A percentile compares a stretch with the other conserved stretches of the same genome.
Conservation (phyloP, 1,284 basidiomycete genomes). For the Anthracocystis walkeri region DNA sequence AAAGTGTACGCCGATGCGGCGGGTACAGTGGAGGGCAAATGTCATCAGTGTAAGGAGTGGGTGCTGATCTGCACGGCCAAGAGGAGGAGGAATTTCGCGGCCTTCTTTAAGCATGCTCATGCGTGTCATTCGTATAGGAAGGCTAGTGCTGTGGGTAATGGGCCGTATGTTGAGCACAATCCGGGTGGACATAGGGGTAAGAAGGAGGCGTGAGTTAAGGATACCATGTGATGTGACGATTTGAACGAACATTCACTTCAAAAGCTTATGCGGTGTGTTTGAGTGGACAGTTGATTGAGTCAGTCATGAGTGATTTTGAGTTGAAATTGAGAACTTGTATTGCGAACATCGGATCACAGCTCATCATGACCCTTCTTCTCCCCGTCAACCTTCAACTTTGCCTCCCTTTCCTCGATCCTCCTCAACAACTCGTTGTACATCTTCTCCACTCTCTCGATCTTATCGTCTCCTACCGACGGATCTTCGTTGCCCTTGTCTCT, state of each 20-base stretch:
- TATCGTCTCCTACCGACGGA: conserved; percentile 29
- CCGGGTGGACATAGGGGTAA: conserved; percentile 48
- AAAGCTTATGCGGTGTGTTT: neutral
- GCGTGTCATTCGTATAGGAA: conserved; percentile 53
- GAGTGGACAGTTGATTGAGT: no score
- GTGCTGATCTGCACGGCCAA: conserved; percentile 57
- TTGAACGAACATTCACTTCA: neutral
- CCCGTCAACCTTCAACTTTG: conserved; percentile 10
- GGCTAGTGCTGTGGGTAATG: conserved; percentile 50
- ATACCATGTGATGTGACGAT: neutral
- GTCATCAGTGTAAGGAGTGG: conserved; percentile 60
- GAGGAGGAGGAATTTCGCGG: conserved; percentile 52
- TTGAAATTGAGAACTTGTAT: neutral
- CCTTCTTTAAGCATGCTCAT: conserved; percentile 58
- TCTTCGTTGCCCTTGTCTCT: conserved; percentile 36
- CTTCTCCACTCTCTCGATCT: conserved; percentile 40
- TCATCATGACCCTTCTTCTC: conserved; percentile 23
- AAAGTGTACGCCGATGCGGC: conserved; percentile 51
- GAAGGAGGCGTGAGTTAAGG: conserved; percentile 17
- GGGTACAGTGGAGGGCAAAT: conserved; percentile 56
- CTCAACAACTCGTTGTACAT: conserved; percentile 44
- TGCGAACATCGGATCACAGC: conserved; percentile 9
- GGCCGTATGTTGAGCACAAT: conserved; percentile 54
- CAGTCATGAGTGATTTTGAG: no score
- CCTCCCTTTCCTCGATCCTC: conserved; percentile 36